phyloP scores from a whole-genome alignment of 495 filamentous ascomycete species.

The Terfezia boudieri region DNA sequence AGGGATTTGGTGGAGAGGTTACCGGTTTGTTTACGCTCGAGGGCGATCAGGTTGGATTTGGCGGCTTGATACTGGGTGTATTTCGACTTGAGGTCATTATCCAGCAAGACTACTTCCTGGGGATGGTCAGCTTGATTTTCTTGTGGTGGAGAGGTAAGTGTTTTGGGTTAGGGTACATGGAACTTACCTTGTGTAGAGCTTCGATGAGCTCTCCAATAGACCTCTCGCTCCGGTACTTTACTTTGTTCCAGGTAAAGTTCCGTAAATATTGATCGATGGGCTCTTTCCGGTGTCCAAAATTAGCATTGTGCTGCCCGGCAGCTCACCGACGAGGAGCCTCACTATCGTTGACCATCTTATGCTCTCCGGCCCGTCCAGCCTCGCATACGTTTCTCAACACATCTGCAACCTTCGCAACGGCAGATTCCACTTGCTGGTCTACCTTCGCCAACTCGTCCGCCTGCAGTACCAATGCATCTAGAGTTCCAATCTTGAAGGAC shows the following conservation, averaged over 20 bases:
- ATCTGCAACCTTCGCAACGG: slow-evolving; percentile 74
- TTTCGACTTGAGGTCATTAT: slow-evolving; percentile 85
- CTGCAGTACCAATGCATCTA: slow-evolving; percentile 90
- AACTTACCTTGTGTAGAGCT: slow-evolving; percentile 53
- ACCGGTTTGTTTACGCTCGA: slow-evolving; percentile 76
- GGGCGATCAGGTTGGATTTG: slow-evolving; percentile 54
- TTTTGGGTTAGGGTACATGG: background rate
- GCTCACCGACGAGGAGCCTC: slow-evolving; percentile 18
- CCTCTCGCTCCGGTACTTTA: slow-evolving; percentile 84
- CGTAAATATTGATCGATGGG: slow-evolving; percentile 82
- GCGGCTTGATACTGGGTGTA: slow-evolving; percentile 78
- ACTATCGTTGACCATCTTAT: slow-evolving; percentile 96
- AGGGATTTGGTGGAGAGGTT: slow-evolving; percentile 90
- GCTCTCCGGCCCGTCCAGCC: slow-evolving; percentile 59
- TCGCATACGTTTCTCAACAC: slow-evolving; percentile 56
- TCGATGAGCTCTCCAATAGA: slow-evolving; percentile 67
- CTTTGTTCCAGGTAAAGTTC: slow-evolving; percentile 84
- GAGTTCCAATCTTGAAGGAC: slow-evolving; percentile 88
- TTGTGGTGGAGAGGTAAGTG: background rate
- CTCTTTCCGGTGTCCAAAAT: slow-evolving; percentile 28
- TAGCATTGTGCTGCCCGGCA: background rate
- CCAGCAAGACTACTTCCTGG: slow-evolving; percentile 64
- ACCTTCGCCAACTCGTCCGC: slow-evolving; percentile 89
- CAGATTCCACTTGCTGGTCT: slow-evolving; percentile 49
- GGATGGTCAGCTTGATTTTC: background rate